phyloP scores from a whole-genome alignment of 2,329 filamentous ascomycete species.

The Mycosphaerella sp. region DNA sequence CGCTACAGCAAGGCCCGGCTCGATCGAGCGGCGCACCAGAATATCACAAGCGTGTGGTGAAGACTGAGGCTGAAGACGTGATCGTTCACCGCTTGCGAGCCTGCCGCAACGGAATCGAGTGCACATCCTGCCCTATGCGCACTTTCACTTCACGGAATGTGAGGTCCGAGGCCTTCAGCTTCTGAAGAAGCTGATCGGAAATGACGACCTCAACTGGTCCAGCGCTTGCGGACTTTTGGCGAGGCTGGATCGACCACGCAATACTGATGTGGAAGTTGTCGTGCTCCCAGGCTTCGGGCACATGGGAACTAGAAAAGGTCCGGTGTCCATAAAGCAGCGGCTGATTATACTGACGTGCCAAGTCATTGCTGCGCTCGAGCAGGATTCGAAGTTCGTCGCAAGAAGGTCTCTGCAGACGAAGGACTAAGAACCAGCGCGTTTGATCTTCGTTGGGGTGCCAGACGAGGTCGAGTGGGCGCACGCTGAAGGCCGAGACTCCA shows the following conservation, averaged over 20 bases:
- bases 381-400: constrained; percentile 44
- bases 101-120: constrained; percentile 20
- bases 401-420: constrained; percentile 48
- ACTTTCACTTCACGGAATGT: constrained; percentile 41
- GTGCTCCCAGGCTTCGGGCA: background rate
- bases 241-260: constrained; percentile 63
- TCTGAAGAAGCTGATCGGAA: constrained; percentile 6
- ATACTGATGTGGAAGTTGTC: constrained; percentile 74
- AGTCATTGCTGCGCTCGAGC: constrained; percentile 59
- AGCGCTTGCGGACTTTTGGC: constrained; percentile 48
- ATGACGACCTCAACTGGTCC: constrained; percentile 1
- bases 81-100: constrained; percentile 1
- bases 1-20: constrained; percentile 18
- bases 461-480: constrained; percentile 44
- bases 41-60: constrained; percentile 20
- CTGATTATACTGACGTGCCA: constrained; percentile 56
- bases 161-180: constrained; percentile 16
- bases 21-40: constrained; percentile 11
- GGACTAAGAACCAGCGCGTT: constrained; percentile 76
- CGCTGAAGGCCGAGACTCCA: constrained; percentile 42
- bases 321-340: constrained; percentile 57
- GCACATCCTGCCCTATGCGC: constrained; percentile 41
- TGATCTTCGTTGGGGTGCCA: constrained; percentile 63
- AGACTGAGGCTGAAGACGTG: background rate
- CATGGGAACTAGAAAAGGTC: background rate